Conservation (phyloP, 148 eudicot genomes). For the Vaccinium vitisidaea region DNA sequence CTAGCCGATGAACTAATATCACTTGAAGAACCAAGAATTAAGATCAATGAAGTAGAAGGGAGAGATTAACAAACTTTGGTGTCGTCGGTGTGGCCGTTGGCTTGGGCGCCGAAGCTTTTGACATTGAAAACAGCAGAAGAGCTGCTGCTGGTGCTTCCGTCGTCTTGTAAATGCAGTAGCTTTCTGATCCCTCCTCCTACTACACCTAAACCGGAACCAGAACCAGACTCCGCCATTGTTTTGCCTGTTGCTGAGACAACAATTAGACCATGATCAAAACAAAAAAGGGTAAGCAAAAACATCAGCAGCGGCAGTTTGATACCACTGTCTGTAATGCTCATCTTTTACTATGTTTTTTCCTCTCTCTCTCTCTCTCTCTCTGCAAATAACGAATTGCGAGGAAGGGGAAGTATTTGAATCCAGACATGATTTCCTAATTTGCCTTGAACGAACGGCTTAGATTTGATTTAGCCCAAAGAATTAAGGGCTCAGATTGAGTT, state of each 20-base stretch:
- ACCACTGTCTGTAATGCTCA: background rate
- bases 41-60: background rate
- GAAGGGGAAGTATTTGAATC: no score
- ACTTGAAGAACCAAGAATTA: background rate
- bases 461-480: no score
- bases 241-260: background rate
- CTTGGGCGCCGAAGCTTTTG: slow-evolving; percentile 15
- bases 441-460: no score
- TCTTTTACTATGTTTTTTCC: background rate
- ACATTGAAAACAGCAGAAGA: slow-evolving; percentile 20
- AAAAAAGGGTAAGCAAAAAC: background rate
- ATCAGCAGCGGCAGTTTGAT: background rate
- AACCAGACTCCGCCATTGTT: background rate
- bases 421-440: no score
- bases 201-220: background rate
- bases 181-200: slow-evolving; percentile 9
- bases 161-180: background rate
- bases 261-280: background rate
- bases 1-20: background rate
- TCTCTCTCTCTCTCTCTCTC: background rate
- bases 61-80: background rate
- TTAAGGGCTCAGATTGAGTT: no score
- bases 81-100: slow-evolving; percentile 23
- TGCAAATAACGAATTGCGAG: background rate
- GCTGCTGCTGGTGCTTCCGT: slow-evolving; percentile 12